Base-by-base conservation (phyloP, 176 grass and related monocot species). In the Pontederia crassipes region DNA sequence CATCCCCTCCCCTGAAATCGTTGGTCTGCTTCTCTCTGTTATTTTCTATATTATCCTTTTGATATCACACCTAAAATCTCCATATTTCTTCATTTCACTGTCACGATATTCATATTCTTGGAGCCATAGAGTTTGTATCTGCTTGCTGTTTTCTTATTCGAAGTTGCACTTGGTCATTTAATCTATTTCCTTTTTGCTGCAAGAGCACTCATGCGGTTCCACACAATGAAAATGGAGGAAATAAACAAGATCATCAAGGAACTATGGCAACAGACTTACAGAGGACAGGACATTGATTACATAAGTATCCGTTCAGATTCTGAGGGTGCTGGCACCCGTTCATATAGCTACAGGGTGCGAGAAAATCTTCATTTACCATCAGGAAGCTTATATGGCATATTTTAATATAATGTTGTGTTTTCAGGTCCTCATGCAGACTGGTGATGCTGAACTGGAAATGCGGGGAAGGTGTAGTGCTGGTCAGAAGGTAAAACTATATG, bases 211-310 rank as follows among this genome's bases (percentile, higher is more conserved):
- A 96, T 90, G 91, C 75, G 91, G 18, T 96, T 96, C 65, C 91
- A 96, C 76, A 71, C 78, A 28, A 96, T 96, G 91, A 96, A 96
- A 82, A 96, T 96, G 91, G 91, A 96, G 67, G 91, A 96, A 73
- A 96, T 96, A 77, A 96, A 96, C 74, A 87, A 90, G 76, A 96
- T 90, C 79, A 96, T 96, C 52, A 96, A 87, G 76, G 91, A 96
- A 87, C 71, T 96, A 47, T 96, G 91, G 91, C 91, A 96, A 52
- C 91, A 96, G 73, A 96, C 91, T 57, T 96, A 96, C 58, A 82
- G 91, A 76, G 91, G 91, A 3, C 86, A 96, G 75, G 86, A 96
- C 82, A 90, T 96, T 56, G 91, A 96, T 81, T 90, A 75, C 54
- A 90, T 96, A 70, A 90, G 91, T 64, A 90, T 96, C 56, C 75